Conservation (phyloP, 2,329 filamentous ascomycete species). For the Cordyceps militaris region DNA sequence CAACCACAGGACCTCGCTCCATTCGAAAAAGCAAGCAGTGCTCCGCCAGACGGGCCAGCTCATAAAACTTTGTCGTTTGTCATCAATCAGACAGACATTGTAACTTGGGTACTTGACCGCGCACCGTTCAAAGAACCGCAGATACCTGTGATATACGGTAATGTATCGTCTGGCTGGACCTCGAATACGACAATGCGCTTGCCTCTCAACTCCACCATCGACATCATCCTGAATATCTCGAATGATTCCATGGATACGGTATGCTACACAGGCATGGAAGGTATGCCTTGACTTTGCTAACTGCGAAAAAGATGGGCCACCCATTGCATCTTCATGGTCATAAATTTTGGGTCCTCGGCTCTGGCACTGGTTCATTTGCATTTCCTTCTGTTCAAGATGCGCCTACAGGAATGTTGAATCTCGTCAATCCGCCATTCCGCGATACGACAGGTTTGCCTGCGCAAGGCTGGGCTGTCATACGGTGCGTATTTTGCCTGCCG, state of each 20-base stretch:
- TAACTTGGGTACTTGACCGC: slow-evolving; percentile 3
- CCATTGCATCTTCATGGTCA: neutral
- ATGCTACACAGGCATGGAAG: neutral
- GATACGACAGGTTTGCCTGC: neutral
- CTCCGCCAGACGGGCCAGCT: neutral
- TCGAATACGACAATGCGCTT: neutral
- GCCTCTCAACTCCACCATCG: neutral
- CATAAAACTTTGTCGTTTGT: neutral
- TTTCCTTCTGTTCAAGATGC: neutral
- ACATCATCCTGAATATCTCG: neutral
- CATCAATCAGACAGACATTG: neutral
- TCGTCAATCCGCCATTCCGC: neutral
- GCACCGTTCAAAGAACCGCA: neutral
- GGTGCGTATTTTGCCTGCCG: neutral
- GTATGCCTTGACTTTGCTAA: neutral
- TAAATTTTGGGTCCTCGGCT: neutral
- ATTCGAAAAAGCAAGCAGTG: neutral
- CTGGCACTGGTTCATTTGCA: neutral
- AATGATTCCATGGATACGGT: neutral
- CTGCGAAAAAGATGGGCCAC: neutral
- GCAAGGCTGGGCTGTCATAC: neutral
- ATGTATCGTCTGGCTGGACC: neutral
- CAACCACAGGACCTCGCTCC: neutral
- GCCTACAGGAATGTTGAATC: neutral
- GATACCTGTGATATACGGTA: neutral